Evolutionary conservation across 2,329 filamentous ascomycete species (phyloP).

Genomic region (Chaetomiaceae sp.): DNA sequence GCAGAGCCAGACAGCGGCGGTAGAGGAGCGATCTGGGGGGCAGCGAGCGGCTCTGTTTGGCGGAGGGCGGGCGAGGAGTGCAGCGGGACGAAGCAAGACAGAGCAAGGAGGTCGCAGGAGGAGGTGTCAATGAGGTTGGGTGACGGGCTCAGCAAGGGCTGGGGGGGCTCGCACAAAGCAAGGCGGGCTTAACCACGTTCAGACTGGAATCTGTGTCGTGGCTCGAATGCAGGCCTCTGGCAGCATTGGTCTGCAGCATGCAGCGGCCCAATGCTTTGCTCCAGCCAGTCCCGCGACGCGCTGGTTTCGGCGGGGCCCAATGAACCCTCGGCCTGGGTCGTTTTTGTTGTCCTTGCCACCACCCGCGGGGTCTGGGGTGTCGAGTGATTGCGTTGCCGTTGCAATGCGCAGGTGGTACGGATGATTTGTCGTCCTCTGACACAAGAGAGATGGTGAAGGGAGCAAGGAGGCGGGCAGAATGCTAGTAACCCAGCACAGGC

Average conservation of each 20-base stretch:
- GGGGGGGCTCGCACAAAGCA: conserved; percentile 25
- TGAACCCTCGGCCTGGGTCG: conserved; percentile 19
- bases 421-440: conserved; percentile 21
- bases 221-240: conserved; percentile 38
- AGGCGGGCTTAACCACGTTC: conserved; percentile 33
- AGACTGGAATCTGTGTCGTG: conserved; percentile 37
- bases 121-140: conserved; percentile 23
- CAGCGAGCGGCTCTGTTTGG: conserved; percentile 26
- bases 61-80: conserved; percentile 19
- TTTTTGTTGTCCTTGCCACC: conserved; percentile 18
- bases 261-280: conserved; percentile 31
- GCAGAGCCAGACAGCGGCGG: background rate
- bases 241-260: conserved; percentile 31
- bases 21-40: conserved; percentile 13
- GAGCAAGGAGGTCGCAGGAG: conserved; percentile 9
- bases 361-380: conserved; percentile 11
- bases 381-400: conserved; percentile 9
- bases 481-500: background rate
- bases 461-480: background rate
- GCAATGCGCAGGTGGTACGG: conserved; percentile 15
- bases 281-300: conserved; percentile 26
- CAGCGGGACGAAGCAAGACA: conserved; percentile 13
- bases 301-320: conserved; percentile 26
- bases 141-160: conserved; percentile 20
- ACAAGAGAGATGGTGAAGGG: background rate